These are phyloP conservation scores for Aulographum hederae DNA, from an alignment of 2,329 filamentous ascomycete genomes.

Conservation along the genomic window DNA sequence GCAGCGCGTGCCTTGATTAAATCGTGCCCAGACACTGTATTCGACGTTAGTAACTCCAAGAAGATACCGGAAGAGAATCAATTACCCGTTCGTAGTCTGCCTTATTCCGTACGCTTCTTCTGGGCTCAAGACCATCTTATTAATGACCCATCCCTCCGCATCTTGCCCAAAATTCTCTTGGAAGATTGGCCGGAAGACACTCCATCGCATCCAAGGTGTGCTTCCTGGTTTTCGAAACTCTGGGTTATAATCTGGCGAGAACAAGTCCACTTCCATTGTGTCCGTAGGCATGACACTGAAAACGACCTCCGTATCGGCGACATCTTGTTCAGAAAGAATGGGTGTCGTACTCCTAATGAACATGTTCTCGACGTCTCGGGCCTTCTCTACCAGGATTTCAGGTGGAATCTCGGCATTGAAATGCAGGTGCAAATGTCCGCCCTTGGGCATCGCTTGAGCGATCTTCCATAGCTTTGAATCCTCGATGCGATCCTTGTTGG, in stretches of 20 bases:
- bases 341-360: conserved; percentile 45
- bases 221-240: conserved; percentile 6
- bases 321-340: conserved; percentile 16
- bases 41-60: conserved; percentile 1
- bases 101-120: conserved; percentile 36
- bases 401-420: conserved; percentile 59
- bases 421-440: conserved; percentile 55
- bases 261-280: conserved; percentile 23
- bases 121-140: conserved; percentile 44
- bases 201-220: conserved; percentile 26
- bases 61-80: conserved; percentile 1
- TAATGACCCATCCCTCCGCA: conserved; percentile 35
- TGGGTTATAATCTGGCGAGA: conserved; percentile 28
- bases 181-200: conserved; percentile 23
- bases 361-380: conserved; percentile 39
- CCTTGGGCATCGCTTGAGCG: conserved; percentile 47
- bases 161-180: conserved; percentile 11
- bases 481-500: conserved; percentile 24
- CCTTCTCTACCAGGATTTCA: conserved; percentile 38
- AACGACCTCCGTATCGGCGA: conserved; percentile 39
- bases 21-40: conserved; percentile 35
- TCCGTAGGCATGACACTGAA: conserved; percentile 32
- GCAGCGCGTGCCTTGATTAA: conserved; percentile 50
- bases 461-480: conserved; percentile 39
- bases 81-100: conserved; percentile 36